These are phyloP conservation scores for Lyophyllum semitale DNA, from an alignment of 768 basidiomycete genomes.

Conservation along the genomic window DNA sequence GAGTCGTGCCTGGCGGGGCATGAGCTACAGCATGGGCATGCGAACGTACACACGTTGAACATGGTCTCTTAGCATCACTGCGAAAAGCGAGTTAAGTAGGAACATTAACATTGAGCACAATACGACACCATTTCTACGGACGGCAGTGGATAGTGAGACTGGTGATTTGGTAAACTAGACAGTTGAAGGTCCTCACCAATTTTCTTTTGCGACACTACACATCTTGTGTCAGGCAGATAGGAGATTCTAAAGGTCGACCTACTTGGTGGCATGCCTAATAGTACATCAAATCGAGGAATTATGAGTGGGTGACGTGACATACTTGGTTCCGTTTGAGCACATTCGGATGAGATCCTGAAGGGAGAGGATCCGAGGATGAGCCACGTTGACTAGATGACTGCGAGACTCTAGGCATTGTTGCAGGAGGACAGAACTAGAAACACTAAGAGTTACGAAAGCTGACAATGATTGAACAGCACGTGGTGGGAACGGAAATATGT, in stretches of 20 bases:
- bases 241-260: constrained; percentile 15
- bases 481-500: constrained; percentile 14
- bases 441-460: not conserved
- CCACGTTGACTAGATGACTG: constrained; percentile 24
- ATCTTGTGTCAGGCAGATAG: not conserved
- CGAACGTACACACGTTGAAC: constrained; percentile 76
- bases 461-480: constrained; percentile 14
- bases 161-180: not conserved
- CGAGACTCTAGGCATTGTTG: constrained; percentile 41
- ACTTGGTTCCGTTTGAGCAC: constrained; percentile 58
- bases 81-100: constrained; percentile 1
- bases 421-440: constrained; percentile 1
- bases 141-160: not conserved
- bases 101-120: constrained; percentile 3
- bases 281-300: constrained; percentile 4
- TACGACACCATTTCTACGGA: constrained; percentile 59
- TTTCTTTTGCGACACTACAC: constrained; percentile 71
- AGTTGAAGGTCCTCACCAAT: constrained; percentile 40
- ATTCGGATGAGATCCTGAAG: constrained; percentile 39
- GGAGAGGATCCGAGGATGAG: constrained; percentile 26
- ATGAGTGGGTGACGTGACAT: constrained; percentile 13
- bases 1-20: constrained; percentile 53
- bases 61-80: constrained; percentile 77
- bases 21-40: constrained; percentile 70
- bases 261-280: constrained; percentile 58